These are phyloP conservation scores for Cystoisospora suis DNA, from an alignment of 169 alveolate species.

Conservation along the genomic window DNA sequence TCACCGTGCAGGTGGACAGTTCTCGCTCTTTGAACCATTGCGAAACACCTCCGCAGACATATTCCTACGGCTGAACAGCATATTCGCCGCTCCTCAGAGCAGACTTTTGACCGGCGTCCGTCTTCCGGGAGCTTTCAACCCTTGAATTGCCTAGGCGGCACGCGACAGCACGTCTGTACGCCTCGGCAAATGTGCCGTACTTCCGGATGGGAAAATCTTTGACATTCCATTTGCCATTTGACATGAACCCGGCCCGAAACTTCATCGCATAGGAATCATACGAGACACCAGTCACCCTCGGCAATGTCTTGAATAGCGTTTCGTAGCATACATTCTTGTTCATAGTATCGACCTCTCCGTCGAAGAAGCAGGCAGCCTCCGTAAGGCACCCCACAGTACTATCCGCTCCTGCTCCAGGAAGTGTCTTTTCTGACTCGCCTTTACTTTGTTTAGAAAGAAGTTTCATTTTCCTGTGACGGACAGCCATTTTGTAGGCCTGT, in stretches of 20 bases:
- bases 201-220: slow-evolving; percentile 14
- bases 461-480: slow-evolving; percentile 8
- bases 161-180: slow-evolving; percentile 14
- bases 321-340: slow-evolving; percentile 27
- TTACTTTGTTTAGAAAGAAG: not conserved
- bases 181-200: slow-evolving; percentile 25
- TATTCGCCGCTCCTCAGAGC: too few relatives aligned
- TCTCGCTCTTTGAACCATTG: too few relatives aligned
- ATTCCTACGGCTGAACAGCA: too few relatives aligned
- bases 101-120: too few relatives aligned
- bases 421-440: not conserved
- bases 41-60: too few relatives aligned
- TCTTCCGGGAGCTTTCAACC: not conserved
- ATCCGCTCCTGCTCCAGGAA: not conserved
- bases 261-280: slow-evolving; percentile 27
- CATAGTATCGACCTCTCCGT: not conserved
- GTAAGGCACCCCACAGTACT: not conserved
- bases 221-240: slow-evolving; percentile 32
- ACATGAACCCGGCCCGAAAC: not conserved
- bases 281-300: slow-evolving; percentile 21
- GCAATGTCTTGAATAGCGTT: not conserved
- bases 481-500: slow-evolving; percentile 31
- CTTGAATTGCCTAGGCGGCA: slow-evolving; percentile 9
- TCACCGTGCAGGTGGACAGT: too few relatives aligned
- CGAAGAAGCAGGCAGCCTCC: too few relatives aligned